These are phyloP conservation scores for Tulasnella sp. DNA, from an alignment of 768 basidiomycete species.

Conservation along the genomic window DNA sequence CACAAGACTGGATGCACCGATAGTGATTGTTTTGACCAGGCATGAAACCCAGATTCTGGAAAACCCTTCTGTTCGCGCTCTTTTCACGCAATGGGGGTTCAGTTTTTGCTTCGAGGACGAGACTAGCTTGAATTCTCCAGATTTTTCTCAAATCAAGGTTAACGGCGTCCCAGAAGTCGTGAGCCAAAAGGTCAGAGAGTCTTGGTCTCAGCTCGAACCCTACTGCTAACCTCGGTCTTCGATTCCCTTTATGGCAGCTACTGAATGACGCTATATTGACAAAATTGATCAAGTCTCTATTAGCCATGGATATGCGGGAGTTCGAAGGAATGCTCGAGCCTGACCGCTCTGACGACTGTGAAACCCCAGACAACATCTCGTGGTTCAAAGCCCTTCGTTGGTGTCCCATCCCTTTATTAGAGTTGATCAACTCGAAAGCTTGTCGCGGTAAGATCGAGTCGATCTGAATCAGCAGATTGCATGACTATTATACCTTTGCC, in stretches of 20 bases:
- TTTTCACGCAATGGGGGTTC: background rate
- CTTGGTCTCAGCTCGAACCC: background rate
- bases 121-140: conserved; percentile 13
- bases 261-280: background rate
- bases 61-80: conserved; percentile 23
- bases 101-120: conserved; percentile 22
- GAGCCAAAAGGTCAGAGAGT: conserved; percentile 42
- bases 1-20: conserved; percentile 38
- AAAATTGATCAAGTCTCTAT: too few species aligned
- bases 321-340: conserved; percentile 45
- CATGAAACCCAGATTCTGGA: conserved; percentile 45
- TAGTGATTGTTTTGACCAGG: conserved; percentile 50
- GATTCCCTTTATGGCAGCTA: background rate
- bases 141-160: conserved; percentile 55
- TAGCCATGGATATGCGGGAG: too few species aligned
- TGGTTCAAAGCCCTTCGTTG: conserved; percentile 67
- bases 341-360: conserved; percentile 25
- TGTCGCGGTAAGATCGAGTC: conserved; percentile 58
- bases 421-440: conserved; percentile 87
- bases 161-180: conserved; percentile 54
- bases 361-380: background rate
- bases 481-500: conserved; percentile 8
- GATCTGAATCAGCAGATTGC: background rate
- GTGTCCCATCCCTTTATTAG: conserved; percentile 72
- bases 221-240: background rate